Base-by-base conservation (phyloP, 129 eudicot species). In the Solidago caesia region DNA sequence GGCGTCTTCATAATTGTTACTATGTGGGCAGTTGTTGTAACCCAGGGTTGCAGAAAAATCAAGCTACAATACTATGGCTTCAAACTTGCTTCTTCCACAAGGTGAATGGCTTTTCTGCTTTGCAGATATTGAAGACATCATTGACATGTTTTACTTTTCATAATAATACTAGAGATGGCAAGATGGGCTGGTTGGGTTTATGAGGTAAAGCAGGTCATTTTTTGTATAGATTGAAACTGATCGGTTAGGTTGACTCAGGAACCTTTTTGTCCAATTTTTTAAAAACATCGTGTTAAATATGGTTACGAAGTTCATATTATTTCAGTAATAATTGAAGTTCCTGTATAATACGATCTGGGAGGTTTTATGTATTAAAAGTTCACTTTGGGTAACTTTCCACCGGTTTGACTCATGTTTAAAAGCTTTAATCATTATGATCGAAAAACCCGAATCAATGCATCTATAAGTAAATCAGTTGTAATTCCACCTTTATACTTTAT, bases 41-140 rank as follows among this genome's bases (percentile, higher is more conserved):
- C 97, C 10, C 91, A 94, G 84, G 97, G 99, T 77, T 90, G 96
- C 83, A 82, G 99, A 88, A 94, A 94, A 83, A 85, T 94, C 43
- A 94, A 90, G 81, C 86, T 94, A 71, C 99, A 90, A 70, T 94
- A 94, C 68, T 94, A 94, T 74, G 97, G 99, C 75, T 94, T 94
- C 81, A 91, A 91, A 84, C 93, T 94, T 80, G 99, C 99, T 44
- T 94, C 99, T 74, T 81, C 91, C 14, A 76, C 99, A 46, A 94
- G 99, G 99, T 94, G 51, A 80, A 27, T 43, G 9, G 8, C 9
- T 25, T 55, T 16, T 71, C 1, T 47, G 12, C 43, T 76, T 57
- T 72, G 52, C 63, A 57, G 67, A 68, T 27, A 63, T 63, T 39
- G 7, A 8, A 62, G 64, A 21, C 43, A 64, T 64, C 58, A 44